Percentiles rank a stretch among this genome's conserved stretches.
Conservation (phyloP, 1,284 basidiomycete genomes). For the Earliella scabrosa region DNA sequence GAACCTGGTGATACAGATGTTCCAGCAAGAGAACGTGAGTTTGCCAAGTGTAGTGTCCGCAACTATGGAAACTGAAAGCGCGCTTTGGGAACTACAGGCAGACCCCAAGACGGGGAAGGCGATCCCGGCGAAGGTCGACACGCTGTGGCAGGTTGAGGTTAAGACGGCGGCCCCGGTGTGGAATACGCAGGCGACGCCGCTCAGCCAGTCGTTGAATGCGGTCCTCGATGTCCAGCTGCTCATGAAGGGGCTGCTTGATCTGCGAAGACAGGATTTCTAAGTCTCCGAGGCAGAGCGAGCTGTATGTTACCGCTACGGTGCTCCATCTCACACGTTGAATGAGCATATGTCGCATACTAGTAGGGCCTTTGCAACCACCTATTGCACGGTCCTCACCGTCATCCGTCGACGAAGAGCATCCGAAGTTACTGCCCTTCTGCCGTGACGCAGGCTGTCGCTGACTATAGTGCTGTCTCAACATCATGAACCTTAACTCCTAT, state of each 20-base stretch:
- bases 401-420: too few relatives aligned
- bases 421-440: too few relatives aligned
- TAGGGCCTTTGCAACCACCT: too few relatives aligned
- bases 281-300: neutral
- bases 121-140: slow-evolving; percentile 72
- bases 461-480: too few relatives aligned
- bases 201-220: slow-evolving; percentile 66
- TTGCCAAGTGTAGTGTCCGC: neutral
- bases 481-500: too few relatives aligned
- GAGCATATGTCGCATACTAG: too few relatives aligned
- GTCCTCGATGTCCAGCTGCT: slow-evolving; percentile 77
- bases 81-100: too few relatives aligned
- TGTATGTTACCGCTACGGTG: too few relatives aligned
- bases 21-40: slow-evolving; percentile 77
- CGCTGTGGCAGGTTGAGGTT: slow-evolving; percentile 83
- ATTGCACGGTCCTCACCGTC: too few relatives aligned
- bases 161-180: slow-evolving; percentile 77
- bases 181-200: slow-evolving; percentile 70
- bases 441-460: too few relatives aligned
- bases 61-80: too few relatives aligned
- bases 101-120: slow-evolving; percentile 73
- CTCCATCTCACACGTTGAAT: too few relatives aligned
- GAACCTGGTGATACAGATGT: slow-evolving; percentile 73
- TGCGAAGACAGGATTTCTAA: slow-evolving; percentile 66
- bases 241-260: slow-evolving; percentile 79